Conservation (phyloP, 2,329 filamentous ascomycete genomes). For the Tympanopsis confertula region DNA sequence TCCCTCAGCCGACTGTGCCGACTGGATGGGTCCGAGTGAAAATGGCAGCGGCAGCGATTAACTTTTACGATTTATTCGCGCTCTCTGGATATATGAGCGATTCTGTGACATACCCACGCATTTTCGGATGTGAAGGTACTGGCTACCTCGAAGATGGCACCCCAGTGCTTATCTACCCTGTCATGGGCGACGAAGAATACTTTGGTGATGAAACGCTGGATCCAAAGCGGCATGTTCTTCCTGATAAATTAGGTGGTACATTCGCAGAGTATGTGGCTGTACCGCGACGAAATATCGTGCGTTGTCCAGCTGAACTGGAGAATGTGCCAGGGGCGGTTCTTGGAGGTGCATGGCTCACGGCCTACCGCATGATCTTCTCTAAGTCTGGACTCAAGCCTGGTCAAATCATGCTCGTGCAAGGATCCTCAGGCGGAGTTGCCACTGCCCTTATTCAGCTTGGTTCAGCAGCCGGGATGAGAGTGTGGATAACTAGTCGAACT, state of each 20-base stretch:
- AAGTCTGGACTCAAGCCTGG: constrained; percentile 8
- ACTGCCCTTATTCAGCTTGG: constrained; percentile 10
- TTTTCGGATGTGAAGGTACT: constrained; percentile 9
- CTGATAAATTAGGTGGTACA: constrained; percentile 9
- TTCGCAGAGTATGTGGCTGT: constrained; percentile 10
- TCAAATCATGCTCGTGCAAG: constrained; percentile 11
- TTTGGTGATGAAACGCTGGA: constrained; percentile 10
- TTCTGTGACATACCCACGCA: constrained; percentile 6
- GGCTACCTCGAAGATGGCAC: constrained; percentile 9
- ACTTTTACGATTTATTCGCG: constrained; percentile 11
- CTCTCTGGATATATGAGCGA: constrained; percentile 6
- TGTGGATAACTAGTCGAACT: constrained; percentile 9
- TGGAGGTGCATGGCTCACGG: constrained; percentile 11
- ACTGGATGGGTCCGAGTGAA: constrained; percentile 9
- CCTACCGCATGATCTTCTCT: constrained; percentile 11
- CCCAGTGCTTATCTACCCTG: constrained; percentile 9
- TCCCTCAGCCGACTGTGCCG: constrained; percentile 4
- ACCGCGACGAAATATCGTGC: constrained; percentile 7
- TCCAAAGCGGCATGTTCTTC: constrained; percentile 9
- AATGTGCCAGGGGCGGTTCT: constrained; percentile 9
- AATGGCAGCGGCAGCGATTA: constrained; percentile 7
- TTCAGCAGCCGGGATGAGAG: constrained; percentile 8
- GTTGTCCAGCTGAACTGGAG: constrained; percentile 6
- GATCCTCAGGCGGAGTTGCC: constrained; percentile 8
- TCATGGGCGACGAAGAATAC: constrained; percentile 9